A percentile compares a stretch with the other conserved stretches of the same genome.
Conservation (phyloP, 2,329 filamentous ascomycete species). For the Aspergillus sp. region DNA sequence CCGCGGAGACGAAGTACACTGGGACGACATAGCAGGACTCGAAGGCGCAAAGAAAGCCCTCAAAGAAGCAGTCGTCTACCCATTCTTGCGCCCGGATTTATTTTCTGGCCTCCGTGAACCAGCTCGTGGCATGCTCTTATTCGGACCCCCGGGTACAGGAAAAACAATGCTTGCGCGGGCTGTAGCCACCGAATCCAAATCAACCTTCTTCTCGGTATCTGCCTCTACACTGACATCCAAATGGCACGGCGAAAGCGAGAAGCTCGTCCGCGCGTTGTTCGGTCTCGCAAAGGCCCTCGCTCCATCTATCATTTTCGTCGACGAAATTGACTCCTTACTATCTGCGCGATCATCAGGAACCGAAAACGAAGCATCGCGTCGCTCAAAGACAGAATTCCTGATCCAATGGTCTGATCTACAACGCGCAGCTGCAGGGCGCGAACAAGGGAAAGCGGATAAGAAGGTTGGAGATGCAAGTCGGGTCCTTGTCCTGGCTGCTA, state of each 20-base stretch:
- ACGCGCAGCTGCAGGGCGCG: conserved; percentile 79
- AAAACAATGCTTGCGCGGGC: conserved; percentile 97
- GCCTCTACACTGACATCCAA: conserved; percentile 92
- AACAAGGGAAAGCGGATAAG: conserved; percentile 55
- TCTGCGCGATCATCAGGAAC: conserved; percentile 69
- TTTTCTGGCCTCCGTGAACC: conserved; percentile 95
- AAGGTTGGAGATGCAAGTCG: conserved; percentile 74
- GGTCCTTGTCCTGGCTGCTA: conserved; percentile 88
- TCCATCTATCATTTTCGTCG: conserved; percentile 95
- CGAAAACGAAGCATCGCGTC: conserved; percentile 85
- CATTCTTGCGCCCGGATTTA: conserved; percentile 86
- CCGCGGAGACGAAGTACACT: conserved; percentile 87
- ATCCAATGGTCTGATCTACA: conserved; percentile 97
- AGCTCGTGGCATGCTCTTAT: conserved; percentile 88
- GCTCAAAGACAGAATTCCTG: conserved; percentile 95
- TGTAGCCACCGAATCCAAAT: conserved; percentile 88
- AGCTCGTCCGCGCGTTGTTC: conserved; percentile 88
- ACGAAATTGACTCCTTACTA: conserved; percentile 92
- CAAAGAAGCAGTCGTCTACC: conserved; percentile 94
- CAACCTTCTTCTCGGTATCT: conserved; percentile 95
- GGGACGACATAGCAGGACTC: conserved; percentile 86
- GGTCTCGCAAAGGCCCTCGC: conserved; percentile 80
- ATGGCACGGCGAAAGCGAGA: conserved; percentile 93
- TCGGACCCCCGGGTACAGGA: conserved; percentile 93
- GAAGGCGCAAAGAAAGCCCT: conserved; percentile 85